These are phyloP conservation scores for Mycena pura DNA, from an alignment of 768 basidiomycete species.

Conservation along the genomic window DNA sequence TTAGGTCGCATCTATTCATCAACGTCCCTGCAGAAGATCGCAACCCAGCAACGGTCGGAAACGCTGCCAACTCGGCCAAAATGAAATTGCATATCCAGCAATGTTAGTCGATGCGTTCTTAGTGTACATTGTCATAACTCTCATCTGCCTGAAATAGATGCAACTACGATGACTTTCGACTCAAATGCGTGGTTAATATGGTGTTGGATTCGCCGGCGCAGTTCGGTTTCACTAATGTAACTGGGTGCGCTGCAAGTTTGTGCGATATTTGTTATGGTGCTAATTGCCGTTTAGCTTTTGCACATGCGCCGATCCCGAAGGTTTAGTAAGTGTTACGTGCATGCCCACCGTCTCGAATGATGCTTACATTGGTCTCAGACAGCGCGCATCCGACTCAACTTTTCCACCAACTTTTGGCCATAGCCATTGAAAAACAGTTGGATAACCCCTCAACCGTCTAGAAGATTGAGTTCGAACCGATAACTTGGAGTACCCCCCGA, in stretches of 20 bases:
- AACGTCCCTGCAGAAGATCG: slow-evolving; percentile 64
- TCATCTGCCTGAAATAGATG: slow-evolving; percentile 29
- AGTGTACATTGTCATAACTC: no score
- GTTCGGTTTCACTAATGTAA: slow-evolving; percentile 56
- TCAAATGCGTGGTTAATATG: slow-evolving; percentile 55
- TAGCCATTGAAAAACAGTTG: slow-evolving; percentile 48
- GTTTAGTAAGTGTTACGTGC: slow-evolving; percentile 47
- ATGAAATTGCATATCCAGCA: slow-evolving; percentile 46
- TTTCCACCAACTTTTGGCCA: slow-evolving; percentile 53
- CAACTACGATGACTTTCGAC: slow-evolving; percentile 55
- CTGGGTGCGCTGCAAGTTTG: slow-evolving; percentile 41
- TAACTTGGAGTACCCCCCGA: no score
- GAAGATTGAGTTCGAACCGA: slow-evolving; percentile 1
- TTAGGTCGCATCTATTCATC: slow-evolving; percentile 57
- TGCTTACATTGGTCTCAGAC: slow-evolving; percentile 37
- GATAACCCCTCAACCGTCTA: slow-evolving; percentile 13
- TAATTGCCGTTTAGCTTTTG: slow-evolving; percentile 46
- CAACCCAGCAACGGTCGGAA: slow-evolving; percentile 45
- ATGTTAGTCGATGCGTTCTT: slow-evolving; percentile 32
- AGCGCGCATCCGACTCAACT: slow-evolving; percentile 57
- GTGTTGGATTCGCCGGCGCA: slow-evolving; percentile 47
- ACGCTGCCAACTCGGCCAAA: slow-evolving; percentile 41
- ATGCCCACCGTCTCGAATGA: background rate
- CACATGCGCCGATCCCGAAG: slow-evolving; percentile 49
- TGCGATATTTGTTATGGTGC: background rate